Evolutionary conservation across 2,329 filamentous ascomycete species (phyloP).

Genomic region (Xylaria digitata): DNA sequence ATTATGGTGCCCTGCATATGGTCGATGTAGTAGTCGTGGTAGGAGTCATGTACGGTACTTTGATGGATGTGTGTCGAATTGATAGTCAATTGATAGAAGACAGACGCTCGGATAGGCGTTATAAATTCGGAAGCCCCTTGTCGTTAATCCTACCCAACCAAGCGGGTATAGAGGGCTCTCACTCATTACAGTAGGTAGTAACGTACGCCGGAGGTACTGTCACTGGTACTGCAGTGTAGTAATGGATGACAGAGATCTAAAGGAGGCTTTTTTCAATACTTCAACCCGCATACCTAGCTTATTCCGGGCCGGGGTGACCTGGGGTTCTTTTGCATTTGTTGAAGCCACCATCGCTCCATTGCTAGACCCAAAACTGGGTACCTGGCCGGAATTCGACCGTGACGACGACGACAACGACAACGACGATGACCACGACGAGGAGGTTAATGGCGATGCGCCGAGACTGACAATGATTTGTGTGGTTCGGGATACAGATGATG

Average conservation of each 20-base stretch:
- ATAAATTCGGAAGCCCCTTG: conserved; percentile 28
- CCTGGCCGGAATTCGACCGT: background rate
- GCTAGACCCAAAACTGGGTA: background rate
- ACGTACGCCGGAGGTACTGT: conserved; percentile 2
- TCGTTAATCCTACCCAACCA: conserved; percentile 28
- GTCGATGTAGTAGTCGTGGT: background rate
- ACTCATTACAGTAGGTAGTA: background rate
- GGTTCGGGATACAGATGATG: conserved; percentile 1
- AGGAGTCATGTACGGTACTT: conserved; percentile 22
- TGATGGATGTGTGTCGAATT: conserved; percentile 2
- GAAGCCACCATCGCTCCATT: background rate
- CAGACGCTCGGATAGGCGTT: conserved; percentile 11
- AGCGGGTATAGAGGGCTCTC: conserved; percentile 17
- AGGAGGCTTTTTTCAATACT: background rate
- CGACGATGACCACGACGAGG: background rate
- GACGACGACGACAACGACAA: background rate
- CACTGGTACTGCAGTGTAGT: background rate
- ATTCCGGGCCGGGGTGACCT: conserved; percentile 1
- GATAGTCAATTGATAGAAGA: background rate
- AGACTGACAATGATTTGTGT: background rate
- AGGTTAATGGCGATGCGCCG: background rate
- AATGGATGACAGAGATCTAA: conserved; percentile 23
- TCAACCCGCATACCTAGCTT: background rate
- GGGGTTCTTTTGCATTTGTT: background rate
- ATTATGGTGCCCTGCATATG: background rate